Evolutionary conservation across 148 eudicot species (phyloP).

Genomic region (Spergularia marina): DNA sequence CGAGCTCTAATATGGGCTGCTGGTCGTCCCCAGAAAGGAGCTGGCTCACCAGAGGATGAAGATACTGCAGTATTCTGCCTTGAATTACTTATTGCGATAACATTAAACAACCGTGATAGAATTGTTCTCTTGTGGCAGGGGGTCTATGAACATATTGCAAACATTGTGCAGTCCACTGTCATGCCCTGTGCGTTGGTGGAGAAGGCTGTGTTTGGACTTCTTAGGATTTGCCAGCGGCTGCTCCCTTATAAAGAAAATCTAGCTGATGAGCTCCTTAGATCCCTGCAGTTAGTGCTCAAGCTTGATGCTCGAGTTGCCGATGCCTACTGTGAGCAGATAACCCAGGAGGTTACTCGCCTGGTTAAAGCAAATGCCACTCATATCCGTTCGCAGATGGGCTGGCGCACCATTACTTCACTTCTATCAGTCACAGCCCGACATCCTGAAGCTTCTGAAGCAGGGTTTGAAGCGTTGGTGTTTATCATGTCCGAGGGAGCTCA

Average conservation of each 20-base stretch:
- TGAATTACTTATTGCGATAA: conserved; percentile 75
- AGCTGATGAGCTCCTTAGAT: conserved; percentile 85
- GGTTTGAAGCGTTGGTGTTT: conserved; percentile 62
- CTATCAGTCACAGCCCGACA: conserved; percentile 74
- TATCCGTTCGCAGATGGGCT: conserved; percentile 79
- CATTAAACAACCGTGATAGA: conserved; percentile 87
- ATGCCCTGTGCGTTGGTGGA: conserved; percentile 74
- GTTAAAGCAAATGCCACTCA: conserved; percentile 83
- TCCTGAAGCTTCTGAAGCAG: conserved; percentile 79
- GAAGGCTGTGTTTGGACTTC: conserved; percentile 83
- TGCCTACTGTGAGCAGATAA: conserved; percentile 87
- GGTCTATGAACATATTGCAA: conserved; percentile 82
- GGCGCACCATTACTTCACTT: conserved; percentile 74
- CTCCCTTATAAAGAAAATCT: conserved; percentile 88
- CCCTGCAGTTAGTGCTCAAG: conserved; percentile 75
- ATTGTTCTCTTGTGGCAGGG: conserved; percentile 88
- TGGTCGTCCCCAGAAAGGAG: conserved; percentile 60
- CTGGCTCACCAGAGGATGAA: conserved; percentile 68
- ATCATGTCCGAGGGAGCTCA: conserved; percentile 75
- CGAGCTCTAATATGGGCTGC: conserved; percentile 79
- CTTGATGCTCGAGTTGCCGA: conserved; percentile 92
- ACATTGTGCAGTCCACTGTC: conserved; percentile 63
- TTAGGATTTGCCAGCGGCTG: conserved; percentile 68
- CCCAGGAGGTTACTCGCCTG: conserved; percentile 80
- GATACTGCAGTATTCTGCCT: conserved; percentile 87